Conservation (phyloP, 371 early-diverging fungal species). For the Apophysomyces ossiformis region DNA sequence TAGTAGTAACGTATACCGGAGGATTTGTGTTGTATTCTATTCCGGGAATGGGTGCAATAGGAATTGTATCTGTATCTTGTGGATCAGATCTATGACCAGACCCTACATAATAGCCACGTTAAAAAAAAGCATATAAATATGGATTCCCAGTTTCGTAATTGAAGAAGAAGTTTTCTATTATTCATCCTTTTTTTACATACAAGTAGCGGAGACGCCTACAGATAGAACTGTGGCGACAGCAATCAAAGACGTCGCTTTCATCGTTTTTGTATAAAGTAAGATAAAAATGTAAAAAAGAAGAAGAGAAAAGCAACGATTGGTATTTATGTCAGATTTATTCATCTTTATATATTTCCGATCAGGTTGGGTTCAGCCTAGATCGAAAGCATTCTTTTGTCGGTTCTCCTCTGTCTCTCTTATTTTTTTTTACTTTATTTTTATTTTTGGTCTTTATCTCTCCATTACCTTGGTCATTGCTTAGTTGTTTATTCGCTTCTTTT, state of each 20-base stretch:
- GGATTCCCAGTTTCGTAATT: no score
- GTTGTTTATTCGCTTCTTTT: not conserved
- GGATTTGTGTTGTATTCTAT: slow-evolving; percentile 16
- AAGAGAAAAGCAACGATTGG: slow-evolving; percentile 14
- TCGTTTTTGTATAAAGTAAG: slow-evolving; percentile 11
- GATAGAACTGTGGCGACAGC: slow-evolving; percentile 28
- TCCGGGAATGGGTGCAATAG: not conserved
- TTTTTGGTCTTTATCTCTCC: slow-evolving; percentile 17
- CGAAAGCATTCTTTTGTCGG: slow-evolving; percentile 14
- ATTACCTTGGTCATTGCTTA: not conserved
- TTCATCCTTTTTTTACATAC: not conserved
- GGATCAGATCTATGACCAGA: not conserved
- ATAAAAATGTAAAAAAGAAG: slow-evolving; percentile 1
- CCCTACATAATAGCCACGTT: not conserved
- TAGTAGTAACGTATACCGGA: slow-evolving; percentile 20
- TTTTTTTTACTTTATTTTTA: slow-evolving; percentile 7
- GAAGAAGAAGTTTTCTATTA: not conserved
- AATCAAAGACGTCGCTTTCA: slow-evolving; percentile 31
- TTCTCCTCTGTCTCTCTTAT: slow-evolving; percentile 7
- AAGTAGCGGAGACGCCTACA: slow-evolving; percentile 25
- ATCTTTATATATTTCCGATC: slow-evolving; percentile 28
- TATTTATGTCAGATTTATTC: slow-evolving; percentile 18
- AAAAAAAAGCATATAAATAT: not conserved
- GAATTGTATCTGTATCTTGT: not conserved
- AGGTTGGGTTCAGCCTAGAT: slow-evolving; percentile 22